Conservation (phyloP, 2,329 filamentous ascomycete species). For the Penicillium palitans region DNA sequence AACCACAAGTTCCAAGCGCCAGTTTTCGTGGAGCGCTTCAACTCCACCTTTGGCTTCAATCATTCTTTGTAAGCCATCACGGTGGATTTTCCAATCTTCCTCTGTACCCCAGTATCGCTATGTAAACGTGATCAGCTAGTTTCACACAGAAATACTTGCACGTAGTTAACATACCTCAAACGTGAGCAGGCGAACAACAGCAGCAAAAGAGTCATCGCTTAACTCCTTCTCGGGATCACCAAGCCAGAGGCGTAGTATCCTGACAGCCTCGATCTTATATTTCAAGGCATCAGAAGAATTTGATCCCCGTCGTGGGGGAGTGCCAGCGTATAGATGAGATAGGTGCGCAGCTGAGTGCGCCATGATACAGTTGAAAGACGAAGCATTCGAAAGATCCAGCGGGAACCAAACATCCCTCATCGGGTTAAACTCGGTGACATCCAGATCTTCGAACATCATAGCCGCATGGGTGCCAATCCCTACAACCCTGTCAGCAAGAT, state of each 20-base stretch:
- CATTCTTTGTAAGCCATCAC: conserved; percentile 34
- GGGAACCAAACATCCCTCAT: conserved; percentile 46
- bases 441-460: conserved; percentile 35
- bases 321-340: conserved; percentile 34
- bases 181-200: conserved; percentile 34
- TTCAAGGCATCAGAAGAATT: conserved; percentile 24
- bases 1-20: conserved; percentile 31
- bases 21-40: conserved; percentile 30
- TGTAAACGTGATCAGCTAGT: conserved; percentile 4
- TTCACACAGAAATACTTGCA: neutral
- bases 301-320: conserved; percentile 26
- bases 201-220: conserved; percentile 38
- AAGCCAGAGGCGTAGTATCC: conserved; percentile 39
- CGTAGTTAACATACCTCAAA: conserved; percentile 32
- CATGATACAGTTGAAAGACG: conserved; percentile 46
- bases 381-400: conserved; percentile 43
- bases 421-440: conserved; percentile 36
- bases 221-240: conserved; percentile 31
- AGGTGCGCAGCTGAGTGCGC: conserved; percentile 45
- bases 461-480: conserved; percentile 34
- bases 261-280: conserved; percentile 41
- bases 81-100: conserved; percentile 36
- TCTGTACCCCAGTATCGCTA: conserved; percentile 38
- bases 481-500: conserved; percentile 7
- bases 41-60: conserved; percentile 38